Conservation (phyloP, 306 rosid species). For the Medicago arabica region DNA sequence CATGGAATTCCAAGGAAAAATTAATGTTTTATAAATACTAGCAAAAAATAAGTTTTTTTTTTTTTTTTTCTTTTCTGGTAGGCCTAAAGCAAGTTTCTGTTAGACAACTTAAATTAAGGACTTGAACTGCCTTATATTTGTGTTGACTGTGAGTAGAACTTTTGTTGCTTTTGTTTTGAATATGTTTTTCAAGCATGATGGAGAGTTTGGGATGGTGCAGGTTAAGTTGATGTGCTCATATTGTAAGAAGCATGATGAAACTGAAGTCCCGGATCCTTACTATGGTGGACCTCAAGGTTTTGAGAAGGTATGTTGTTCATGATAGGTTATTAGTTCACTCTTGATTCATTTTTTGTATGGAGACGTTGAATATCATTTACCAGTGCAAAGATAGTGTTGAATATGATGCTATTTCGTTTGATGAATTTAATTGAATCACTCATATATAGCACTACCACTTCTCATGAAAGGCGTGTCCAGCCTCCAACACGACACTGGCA, state of each 20-base stretch:
- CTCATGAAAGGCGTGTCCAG: not conserved
- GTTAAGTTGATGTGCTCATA: slow-evolving; percentile 91
- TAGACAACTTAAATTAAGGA: not conserved
- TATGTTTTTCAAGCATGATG: slow-evolving; percentile 3
- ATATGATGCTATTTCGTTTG: slow-evolving; percentile 6
- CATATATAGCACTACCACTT: slow-evolving; percentile 1
- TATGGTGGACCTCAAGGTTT: slow-evolving; percentile 89
- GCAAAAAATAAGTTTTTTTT: not conserved
- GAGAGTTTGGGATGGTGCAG: slow-evolving; percentile 46
- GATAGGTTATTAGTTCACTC: not conserved
- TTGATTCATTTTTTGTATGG: slow-evolving; percentile 7
- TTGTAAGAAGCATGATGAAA: slow-evolving; percentile 76
- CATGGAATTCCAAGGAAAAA: not conserved
- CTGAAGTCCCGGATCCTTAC: slow-evolving; percentile 95
- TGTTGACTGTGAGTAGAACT: not conserved
- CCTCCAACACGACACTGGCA: not conserved
- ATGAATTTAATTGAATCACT: slow-evolving; percentile 15
- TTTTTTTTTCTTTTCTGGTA: not conserved
- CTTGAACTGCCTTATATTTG: not conserved
- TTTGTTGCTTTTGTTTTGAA: not conserved
- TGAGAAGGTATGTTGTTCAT: slow-evolving; percentile 67
- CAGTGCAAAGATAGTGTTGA: slow-evolving; percentile 16
- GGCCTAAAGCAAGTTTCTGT: not conserved
- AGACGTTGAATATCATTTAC: slow-evolving; percentile 20
- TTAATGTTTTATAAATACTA: not conserved